Evolutionary conservation across 129 eudicot species (phyloP).

Genomic region (Apium graveolens): DNA sequence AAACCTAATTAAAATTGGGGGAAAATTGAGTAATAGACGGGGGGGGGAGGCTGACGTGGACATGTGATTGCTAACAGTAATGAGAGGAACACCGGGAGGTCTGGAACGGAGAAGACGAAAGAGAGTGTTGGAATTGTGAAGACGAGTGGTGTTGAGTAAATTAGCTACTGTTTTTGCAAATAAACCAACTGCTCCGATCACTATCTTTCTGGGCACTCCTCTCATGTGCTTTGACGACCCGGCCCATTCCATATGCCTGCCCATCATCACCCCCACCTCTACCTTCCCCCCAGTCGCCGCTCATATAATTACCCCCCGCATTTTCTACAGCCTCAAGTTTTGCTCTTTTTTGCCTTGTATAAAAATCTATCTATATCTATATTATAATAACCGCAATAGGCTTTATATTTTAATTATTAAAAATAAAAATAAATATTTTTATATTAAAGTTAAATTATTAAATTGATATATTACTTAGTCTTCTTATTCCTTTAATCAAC

Average conservation of each 20-base stretch:
- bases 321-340: too few species aligned
- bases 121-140: conserved; percentile 71
- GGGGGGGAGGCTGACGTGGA: conserved; percentile 65
- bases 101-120: conserved; percentile 64
- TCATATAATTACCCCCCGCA: too few species aligned
- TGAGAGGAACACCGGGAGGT: conserved; percentile 77
- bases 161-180: conserved; percentile 70
- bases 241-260: conserved; percentile 67
- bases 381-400: too few species aligned
- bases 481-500: too few species aligned
- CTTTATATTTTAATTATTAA: too few species aligned
- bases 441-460: too few species aligned
- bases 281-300: background rate
- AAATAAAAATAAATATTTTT: too few species aligned
- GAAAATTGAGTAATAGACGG: background rate
- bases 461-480: too few species aligned
- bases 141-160: conserved; percentile 58
- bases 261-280: background rate
- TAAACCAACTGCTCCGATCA: conserved; percentile 53
- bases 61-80: conserved; percentile 98
- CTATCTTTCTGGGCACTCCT: conserved; percentile 67
- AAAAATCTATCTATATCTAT: too few species aligned
- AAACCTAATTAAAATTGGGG: background rate
- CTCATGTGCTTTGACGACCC: conserved; percentile 53
- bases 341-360: too few species aligned